These are phyloP conservation scores for Kodamaea fungicola DNA, from an alignment of 1,139 yeast genomes.

Conservation along the genomic window DNA sequence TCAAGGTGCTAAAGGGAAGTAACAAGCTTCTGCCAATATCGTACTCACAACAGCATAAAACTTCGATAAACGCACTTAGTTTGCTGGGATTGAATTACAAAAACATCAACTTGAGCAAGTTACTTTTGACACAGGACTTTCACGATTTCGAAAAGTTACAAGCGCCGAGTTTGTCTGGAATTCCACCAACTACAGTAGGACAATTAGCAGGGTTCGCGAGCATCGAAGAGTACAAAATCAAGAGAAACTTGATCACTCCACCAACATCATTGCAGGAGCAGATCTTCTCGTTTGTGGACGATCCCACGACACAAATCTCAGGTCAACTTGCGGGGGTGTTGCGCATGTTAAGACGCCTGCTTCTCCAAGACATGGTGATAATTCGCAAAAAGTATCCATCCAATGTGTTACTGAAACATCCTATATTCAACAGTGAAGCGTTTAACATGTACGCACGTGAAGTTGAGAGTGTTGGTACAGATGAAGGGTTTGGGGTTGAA, in stretches of 20 bases:
- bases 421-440: conserved; percentile 22
- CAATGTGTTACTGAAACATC: conserved; percentile 25
- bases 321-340: conserved; percentile 19
- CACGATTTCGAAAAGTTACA: conserved; percentile 8
- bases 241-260: conserved; percentile 24
- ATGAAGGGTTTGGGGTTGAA: neutral
- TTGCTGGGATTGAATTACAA: conserved; percentile 20
- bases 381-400: conserved; percentile 23
- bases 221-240: conserved; percentile 17
- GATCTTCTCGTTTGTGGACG: conserved; percentile 30
- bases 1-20: conserved; percentile 25
- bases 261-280: conserved; percentile 23
- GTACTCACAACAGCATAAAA: conserved; percentile 28
- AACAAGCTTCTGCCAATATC: conserved; percentile 22
- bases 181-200: conserved; percentile 16
- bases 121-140: conserved; percentile 17
- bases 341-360: conserved; percentile 19
- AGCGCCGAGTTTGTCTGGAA: conserved; percentile 11
- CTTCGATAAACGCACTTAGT: conserved; percentile 21
- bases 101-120: conserved; percentile 18
- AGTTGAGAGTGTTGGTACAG: conserved; percentile 11
- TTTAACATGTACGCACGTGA: conserved; percentile 20
- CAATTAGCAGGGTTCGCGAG: conserved; percentile 25
- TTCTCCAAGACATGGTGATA: conserved; percentile 35
- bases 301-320: conserved; percentile 4